phyloP scores from a whole-genome alignment of 1,139 yeast genomes.

The Arxiozyma slooffiae region DNA sequence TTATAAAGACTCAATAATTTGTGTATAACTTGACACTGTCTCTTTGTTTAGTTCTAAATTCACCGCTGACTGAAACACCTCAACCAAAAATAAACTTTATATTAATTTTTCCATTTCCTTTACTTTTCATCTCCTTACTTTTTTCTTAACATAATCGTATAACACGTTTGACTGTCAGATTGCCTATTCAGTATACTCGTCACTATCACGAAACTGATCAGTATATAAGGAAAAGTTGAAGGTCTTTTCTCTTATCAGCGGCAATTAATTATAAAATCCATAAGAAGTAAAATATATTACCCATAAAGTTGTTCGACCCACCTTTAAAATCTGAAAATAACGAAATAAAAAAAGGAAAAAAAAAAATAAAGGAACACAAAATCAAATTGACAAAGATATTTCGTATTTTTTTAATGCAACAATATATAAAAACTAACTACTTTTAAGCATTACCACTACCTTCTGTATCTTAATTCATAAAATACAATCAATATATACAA shows the following conservation, averaged over 20 bases:
- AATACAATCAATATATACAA: not conserved
- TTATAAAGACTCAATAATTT: conserved; percentile 51
- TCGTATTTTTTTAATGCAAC: too few relatives aligned
- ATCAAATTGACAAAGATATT: too few relatives aligned
- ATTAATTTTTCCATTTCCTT: not conserved
- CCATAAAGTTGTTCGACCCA: not conserved
- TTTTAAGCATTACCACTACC: not conserved
- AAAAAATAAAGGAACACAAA: not conserved
- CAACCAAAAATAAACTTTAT: too few relatives aligned
- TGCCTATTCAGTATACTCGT: not conserved
- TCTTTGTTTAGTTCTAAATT: not conserved
- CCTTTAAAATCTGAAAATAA: not conserved
- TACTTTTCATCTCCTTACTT: not conserved
- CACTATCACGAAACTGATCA: not conserved
- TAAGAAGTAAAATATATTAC: not conserved
- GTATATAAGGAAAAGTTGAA: not conserved
- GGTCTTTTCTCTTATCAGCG: not conserved
- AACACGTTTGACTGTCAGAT: not conserved
- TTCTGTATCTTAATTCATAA: too few relatives aligned
- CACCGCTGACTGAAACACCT: not conserved
- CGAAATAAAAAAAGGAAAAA: not conserved
- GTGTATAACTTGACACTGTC: conserved; percentile 9
- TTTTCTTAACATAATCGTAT: not conserved
- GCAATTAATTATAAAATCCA: too few relatives aligned
- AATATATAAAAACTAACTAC: too few relatives aligned